phyloP scores from a whole-genome alignment of 805 yeast species.

The Candida silvicultrix region DNA sequence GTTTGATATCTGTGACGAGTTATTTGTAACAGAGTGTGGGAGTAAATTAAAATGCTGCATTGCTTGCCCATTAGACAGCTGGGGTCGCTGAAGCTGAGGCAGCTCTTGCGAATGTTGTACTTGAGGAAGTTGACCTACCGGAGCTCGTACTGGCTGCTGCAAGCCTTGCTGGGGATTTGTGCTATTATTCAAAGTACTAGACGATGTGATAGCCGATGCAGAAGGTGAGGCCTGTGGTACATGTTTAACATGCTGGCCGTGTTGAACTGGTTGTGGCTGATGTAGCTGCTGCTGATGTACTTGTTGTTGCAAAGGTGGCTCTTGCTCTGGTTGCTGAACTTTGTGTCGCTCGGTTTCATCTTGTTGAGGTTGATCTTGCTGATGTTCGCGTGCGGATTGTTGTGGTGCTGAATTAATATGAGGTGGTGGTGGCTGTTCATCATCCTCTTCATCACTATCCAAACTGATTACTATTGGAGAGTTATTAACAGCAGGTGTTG shows the following conservation, averaged over 20 bases:
- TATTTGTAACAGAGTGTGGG: too few relatives aligned
- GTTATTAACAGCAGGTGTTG: constrained; percentile 3
- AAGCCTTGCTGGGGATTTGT: too few relatives aligned
- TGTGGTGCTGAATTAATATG: not conserved
- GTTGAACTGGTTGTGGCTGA: not conserved
- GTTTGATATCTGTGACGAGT: too few relatives aligned
- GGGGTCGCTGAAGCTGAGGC: not conserved
- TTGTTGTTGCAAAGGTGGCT: not conserved
- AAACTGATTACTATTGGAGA: constrained; percentile 39
- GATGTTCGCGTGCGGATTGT: not conserved
- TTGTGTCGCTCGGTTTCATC: too few relatives aligned
- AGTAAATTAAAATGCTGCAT: too few relatives aligned
- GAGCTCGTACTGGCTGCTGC: not conserved
- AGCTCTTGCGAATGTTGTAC: not conserved
- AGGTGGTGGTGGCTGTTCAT: constrained; percentile 1
- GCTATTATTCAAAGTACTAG: too few relatives aligned
- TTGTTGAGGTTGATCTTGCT: constrained; percentile 1
- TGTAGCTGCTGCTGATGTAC: not conserved
- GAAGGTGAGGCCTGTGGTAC: too few relatives aligned
- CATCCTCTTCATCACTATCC: constrained; percentile 43
- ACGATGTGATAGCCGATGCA: too few relatives aligned
- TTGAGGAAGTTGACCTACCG: not conserved
- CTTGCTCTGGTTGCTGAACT: not conserved
- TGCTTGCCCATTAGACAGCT: too few relatives aligned
- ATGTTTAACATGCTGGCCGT: too few relatives aligned